Evolutionary conservation across 176 grass and related monocot genomes (phyloP).

Genomic region (Coix lacrymajobi): DNA sequence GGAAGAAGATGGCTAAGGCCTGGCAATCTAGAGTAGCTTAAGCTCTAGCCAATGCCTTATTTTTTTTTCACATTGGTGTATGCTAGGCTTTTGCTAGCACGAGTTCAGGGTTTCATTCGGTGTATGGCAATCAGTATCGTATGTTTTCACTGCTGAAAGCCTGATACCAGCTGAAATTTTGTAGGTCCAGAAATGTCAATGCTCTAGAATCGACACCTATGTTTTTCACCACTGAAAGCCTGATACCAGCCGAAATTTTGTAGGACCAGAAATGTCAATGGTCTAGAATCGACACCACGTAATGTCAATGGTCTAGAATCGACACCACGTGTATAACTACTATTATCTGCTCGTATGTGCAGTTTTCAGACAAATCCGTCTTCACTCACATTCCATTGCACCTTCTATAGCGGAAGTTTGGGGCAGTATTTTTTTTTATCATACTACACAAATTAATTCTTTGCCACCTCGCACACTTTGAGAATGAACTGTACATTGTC

Average conservation of each 20-base stretch:
- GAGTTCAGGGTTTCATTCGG: not conserved
- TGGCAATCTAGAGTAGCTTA: conserved; percentile 56
- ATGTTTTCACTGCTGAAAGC: not conserved
- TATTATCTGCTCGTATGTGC: not conserved
- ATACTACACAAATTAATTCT: not conserved
- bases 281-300: not conserved
- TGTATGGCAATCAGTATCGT: not conserved
- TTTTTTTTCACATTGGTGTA: no score
- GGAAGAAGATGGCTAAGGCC: conserved; percentile 72
- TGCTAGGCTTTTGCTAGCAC: not conserved
- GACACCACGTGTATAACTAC: not conserved
- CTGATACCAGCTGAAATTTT: not conserved
- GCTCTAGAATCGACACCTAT: not conserved
- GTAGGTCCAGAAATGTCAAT: not conserved
- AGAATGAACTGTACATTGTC: not conserved
- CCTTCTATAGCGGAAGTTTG: no score
- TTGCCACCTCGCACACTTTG: not conserved
- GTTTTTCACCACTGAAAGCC: not conserved
- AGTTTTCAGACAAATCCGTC: not conserved
- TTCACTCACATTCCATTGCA: not conserved
- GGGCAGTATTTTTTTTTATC: not conserved
- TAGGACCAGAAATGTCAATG: not conserved
- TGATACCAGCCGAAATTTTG: not conserved
- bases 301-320: not conserved
- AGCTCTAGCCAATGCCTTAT: not conserved